phyloP scores from a whole-genome alignment of 139 green algal species.

The Tetradesmus obliquus region DNA sequence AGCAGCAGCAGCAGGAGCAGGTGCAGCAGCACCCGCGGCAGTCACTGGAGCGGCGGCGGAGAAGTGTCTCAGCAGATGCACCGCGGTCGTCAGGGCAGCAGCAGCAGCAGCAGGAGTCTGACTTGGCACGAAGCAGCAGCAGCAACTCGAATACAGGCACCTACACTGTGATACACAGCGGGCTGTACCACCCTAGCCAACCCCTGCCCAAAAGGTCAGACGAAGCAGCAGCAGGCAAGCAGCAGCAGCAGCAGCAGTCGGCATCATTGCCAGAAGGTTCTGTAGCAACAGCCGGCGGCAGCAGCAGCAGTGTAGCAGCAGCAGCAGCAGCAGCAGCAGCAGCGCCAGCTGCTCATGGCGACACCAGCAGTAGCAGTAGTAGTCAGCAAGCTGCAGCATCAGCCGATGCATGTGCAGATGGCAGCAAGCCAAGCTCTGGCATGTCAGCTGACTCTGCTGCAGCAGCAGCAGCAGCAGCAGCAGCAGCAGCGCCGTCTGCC shows the following conservation, averaged over 20 bases:
- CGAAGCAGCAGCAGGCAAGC: not conserved
- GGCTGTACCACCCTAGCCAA: not conserved
- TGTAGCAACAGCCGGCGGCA: not conserved
- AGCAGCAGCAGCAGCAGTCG: slow-evolving; percentile 27
- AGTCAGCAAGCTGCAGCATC: slow-evolving; percentile 16
- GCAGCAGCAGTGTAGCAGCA: not conserved
- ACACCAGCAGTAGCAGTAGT: slow-evolving; percentile 6
- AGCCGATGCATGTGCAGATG: not conserved
- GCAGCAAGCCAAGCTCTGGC: not conserved
- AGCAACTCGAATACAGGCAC: not conserved
- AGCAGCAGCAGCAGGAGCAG: slow-evolving; percentile 14
- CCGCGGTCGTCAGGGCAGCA: not conserved
- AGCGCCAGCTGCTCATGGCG: not conserved
- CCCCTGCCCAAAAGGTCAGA: not conserved
- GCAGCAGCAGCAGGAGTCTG: slow-evolving; percentile 19
- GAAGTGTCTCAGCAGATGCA: not conserved
- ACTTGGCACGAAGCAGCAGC: not conserved
- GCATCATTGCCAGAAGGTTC: not conserved
- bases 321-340: not conserved
- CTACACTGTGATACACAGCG: not conserved
- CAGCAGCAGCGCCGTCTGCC: not conserved
- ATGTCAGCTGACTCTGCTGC: not conserved
- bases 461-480: not conserved
- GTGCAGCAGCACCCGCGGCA: slow-evolving; percentile 2
- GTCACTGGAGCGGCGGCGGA: not conserved